Evolutionary conservation across 116 monocot genomes (phyloP), one percentile per base, ranked within the genome.

Genomic region (Trichopus zeylanicus): DNA sequence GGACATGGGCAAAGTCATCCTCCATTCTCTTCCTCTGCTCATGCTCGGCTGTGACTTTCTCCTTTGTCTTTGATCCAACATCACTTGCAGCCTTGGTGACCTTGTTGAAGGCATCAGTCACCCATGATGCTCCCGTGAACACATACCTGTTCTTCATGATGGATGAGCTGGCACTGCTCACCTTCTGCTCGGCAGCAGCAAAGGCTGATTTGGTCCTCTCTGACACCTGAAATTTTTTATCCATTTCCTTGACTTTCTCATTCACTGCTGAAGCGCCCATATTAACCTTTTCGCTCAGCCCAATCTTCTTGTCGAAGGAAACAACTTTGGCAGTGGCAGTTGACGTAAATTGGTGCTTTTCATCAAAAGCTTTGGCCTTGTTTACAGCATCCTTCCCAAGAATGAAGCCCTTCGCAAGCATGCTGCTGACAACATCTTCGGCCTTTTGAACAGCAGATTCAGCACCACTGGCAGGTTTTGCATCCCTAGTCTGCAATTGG

Each of bases 391-490:
- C 93, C 65, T 83, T 83, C 6, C 93, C 93, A 3, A 93, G 63
- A 62, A 82, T 54, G 51, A 86, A 93, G 10, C 93, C 86, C 61
- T 89, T 93, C 10, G 93, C 88, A 15, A 93, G 86, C 93, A 93
- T 89, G 24, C 65, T 71, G 56, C 60, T 71, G 29, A 93, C 82
- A 28, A 83, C 85, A 29, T 86, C 85, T 61, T 93, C 93, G 2
- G 93, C 82, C 71, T 85, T 93, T 66, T 80, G 77, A 31, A 83
- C 69, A 1, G 82, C 83, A 26, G 85, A 76, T 59, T 68, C 78
- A 19, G 69, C 48, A 23, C 55, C 63, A 12, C 57, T 31, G 23
- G 67, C 71, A 10, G 76, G 42, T 53, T 73, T 67, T 1, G 25
- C 29, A 25, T 80, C 80, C 29, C 69, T 66, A 16, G 75, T 16